Conservation (phyloP, 2,329 filamentous ascomycete genomes). For the Sclerotinia glacialis region DNA sequence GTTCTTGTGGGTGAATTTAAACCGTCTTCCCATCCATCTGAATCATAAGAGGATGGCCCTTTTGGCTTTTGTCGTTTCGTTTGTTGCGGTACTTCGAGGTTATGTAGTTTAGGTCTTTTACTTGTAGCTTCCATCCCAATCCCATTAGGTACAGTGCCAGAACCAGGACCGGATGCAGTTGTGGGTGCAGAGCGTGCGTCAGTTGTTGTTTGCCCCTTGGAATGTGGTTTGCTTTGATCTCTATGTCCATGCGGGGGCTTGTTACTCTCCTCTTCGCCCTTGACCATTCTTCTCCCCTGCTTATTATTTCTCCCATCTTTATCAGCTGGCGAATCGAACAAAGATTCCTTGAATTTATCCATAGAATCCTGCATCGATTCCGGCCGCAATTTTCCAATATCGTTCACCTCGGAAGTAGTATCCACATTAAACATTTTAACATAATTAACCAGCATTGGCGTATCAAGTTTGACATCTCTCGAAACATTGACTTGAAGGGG, state of each 20-base stretch:
- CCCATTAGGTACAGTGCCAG: background rate
- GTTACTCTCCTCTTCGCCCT: background rate
- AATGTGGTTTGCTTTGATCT: background rate
- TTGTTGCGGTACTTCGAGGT: background rate
- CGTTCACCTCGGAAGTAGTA: background rate
- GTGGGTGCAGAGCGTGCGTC: background rate
- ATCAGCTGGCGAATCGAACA: background rate
- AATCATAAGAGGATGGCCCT: background rate
- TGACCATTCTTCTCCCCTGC: background rate
- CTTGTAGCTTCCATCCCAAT: background rate
- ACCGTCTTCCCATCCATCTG: background rate
- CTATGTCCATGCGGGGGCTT: background rate
- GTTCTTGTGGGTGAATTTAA: background rate
- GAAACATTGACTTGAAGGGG: background rate
- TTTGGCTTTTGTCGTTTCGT: background rate
- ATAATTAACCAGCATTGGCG: constrained; percentile 10
- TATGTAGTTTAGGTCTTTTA: background rate
- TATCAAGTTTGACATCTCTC: background rate
- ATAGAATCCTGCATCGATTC: background rate
- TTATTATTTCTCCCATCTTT: constrained; percentile 1
- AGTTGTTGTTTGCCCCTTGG: background rate
- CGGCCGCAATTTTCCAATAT: background rate
- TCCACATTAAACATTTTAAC: constrained; percentile 5
- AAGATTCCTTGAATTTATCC: constrained; percentile 7
- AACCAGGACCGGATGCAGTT: background rate